Conservation (phyloP, 2,329 filamentous ascomycete genomes). For the Ustulina deusta region DNA sequence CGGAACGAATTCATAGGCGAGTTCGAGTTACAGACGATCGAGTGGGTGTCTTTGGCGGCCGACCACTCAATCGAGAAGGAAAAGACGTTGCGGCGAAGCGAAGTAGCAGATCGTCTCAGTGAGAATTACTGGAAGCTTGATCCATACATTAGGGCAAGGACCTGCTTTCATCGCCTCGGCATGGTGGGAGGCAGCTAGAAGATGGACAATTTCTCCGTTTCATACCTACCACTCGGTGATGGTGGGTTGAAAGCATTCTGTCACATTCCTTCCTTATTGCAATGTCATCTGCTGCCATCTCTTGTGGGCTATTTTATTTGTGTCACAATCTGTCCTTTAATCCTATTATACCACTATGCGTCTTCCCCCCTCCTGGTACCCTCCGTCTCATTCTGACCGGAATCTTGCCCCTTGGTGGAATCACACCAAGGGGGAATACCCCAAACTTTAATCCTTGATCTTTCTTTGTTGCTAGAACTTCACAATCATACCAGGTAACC, state of each 20-base stretch:
- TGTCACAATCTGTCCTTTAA: too few relatives aligned
- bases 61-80: not conserved
- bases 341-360: too few relatives aligned
- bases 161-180: constrained; percentile 31
- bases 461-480: too few relatives aligned
- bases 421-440: too few relatives aligned
- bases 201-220: not conserved
- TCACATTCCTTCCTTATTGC: not conserved
- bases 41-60: constrained; percentile 22
- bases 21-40: constrained; percentile 31
- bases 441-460: too few relatives aligned
- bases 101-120: constrained; percentile 24
- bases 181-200: constrained; percentile 3
- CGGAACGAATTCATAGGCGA: constrained; percentile 25
- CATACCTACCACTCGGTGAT: not conserved
- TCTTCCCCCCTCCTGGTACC: too few relatives aligned
- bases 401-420: too few relatives aligned
- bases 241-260: not conserved
- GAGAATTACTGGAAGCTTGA: constrained; percentile 37
- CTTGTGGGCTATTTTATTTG: too few relatives aligned
- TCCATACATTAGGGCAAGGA: constrained; percentile 38
- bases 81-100: constrained; percentile 3
- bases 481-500: too few relatives aligned
- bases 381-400: too few relatives aligned
- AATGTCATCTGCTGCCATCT: not conserved